Evolutionary conservation across 2,329 filamentous ascomycete genomes (phyloP), one percentile per base, ranked within the genome.

Genomic region (Claviceps paspali): DNA sequence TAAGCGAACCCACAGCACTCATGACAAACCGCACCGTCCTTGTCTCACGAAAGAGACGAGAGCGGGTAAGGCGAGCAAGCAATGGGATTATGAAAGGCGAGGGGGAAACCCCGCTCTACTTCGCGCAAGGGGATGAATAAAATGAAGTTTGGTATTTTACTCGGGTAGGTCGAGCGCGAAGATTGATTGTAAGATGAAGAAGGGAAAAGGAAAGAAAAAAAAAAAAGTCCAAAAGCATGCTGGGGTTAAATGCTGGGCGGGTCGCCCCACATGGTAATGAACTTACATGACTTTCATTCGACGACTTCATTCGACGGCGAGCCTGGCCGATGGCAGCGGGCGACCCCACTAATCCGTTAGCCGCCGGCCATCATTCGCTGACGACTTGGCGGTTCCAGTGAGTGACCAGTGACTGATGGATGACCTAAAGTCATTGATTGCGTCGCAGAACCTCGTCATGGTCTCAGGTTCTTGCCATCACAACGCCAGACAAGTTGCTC

Each of bases 31-130:
- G 18, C 5, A 9, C 18, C 29, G 22, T 36, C 14, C 10, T 24
- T 12, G 26, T 23, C 23, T 30, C 30, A 15, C 21, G n/a, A 19
- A 38, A 18, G 33, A 49, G 48, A 50, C 47, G 50, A 51, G 6
- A 11, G 19, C 7, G 8, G 15, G 11, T 28, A 23, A 51, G 36
- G 52, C 42, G 53, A 62, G 64, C 60, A 61, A 58, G 61, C 57
- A 56, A 60, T 58, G 61, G 65, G 68, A 75, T 75, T 74, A 71
- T 73, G 65, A 74, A 72, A 65, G 64, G 68, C 65, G 56, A 38
- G 31, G 59, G 12, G 7, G 14, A 26, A 26, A 26, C 5, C 7
- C 10, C 60, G 40, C 46, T 75, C 69, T 75, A 61, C 70, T 72
- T 74, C 68, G 56, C 58, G 53, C 54, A 43, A 53, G 52, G 51